Evolutionary conservation across 23 red algal genomes (phyloP).

Genomic region (Rhodosorus marinus): DNA sequence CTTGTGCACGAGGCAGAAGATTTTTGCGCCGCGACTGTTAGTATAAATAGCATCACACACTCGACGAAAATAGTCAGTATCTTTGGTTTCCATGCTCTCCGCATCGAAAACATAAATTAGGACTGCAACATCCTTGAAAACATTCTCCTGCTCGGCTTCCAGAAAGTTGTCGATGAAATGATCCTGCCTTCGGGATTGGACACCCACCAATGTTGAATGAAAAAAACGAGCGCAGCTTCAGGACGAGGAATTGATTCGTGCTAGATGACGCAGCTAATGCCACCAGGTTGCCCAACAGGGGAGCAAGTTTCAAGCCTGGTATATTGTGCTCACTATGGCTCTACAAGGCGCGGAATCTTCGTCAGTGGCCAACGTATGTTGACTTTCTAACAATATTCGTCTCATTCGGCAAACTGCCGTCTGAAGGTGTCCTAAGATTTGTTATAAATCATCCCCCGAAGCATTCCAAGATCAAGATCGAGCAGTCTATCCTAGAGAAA

Average conservation of each 20-base stretch:
- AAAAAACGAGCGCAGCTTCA: no score
- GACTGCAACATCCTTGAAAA: conserved; percentile 5
- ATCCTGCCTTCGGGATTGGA: conserved; percentile 4
- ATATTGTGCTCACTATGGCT: no score
- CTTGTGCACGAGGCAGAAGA: conserved; percentile 21
- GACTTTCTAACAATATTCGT: no score
- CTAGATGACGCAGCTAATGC: no score
- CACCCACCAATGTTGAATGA: background rate
- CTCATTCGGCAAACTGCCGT: no score
- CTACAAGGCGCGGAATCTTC: no score
- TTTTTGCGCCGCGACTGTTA: background rate
- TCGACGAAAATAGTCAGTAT: conserved; percentile 1
- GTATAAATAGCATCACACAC: background rate
- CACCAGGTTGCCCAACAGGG: no score
- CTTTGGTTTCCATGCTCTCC: background rate
- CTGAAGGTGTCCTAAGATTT: conserved; percentile 1
- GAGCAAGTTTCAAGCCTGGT: no score
- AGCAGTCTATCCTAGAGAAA: background rate
- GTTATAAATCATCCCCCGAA: background rate
- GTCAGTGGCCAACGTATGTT: no score
- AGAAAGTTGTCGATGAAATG: conserved; percentile 9
- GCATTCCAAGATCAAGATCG: background rate
- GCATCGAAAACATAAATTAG: conserved; percentile 17
- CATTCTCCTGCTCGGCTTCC: background rate
- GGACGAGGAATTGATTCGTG: no score